A percentile compares a stretch with the other conserved stretches of the same genome.
Conservation (phyloP, 1,284 basidiomycete species). For the Lentinula novae-zelandiae region DNA sequence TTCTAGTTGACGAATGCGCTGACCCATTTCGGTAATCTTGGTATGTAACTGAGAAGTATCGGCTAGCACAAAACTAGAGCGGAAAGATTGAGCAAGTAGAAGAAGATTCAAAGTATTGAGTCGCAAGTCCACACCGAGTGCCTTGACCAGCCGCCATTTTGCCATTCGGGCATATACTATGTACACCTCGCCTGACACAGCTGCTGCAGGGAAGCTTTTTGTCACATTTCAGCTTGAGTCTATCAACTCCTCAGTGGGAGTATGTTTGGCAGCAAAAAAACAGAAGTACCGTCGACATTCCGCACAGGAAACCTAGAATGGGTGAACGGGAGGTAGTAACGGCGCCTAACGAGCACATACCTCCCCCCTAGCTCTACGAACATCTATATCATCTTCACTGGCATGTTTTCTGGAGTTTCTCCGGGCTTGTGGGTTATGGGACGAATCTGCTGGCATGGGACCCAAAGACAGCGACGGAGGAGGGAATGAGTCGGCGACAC, state of each 20-base stretch:
- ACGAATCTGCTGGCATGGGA: constrained; percentile 19
- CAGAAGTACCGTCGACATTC: constrained; percentile 44
- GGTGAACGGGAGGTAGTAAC: background rate
- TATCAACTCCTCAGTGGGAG: background rate
- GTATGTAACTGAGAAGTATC: constrained; percentile 67
- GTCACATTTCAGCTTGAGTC: constrained; percentile 66
- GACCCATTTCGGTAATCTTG: constrained; percentile 70
- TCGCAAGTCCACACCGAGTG: constrained; percentile 35
- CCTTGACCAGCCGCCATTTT: constrained; percentile 59
- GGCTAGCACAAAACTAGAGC: constrained; percentile 56
- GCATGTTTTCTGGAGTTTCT: constrained; percentile 38
- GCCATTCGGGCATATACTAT: constrained; percentile 51
- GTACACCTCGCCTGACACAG: constrained; percentile 23
- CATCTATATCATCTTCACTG: constrained; percentile 48
- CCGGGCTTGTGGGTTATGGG: constrained; percentile 24
- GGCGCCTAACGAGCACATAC: constrained; percentile 21
- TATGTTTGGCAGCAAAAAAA: constrained; percentile 9
- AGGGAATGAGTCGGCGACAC: background rate
- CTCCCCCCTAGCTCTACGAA: constrained; percentile 50
- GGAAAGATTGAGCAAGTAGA: background rate
- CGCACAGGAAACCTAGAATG: constrained; percentile 31
- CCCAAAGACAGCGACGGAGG: background rate
- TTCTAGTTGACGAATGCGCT: constrained; percentile 68
- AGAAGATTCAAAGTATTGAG: background rate
- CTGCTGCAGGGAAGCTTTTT: constrained; percentile 56